Percentiles rank a stretch among this genome's conserved stretches.
These are phyloP conservation scores for Lichtheimia ramosa DNA, from an alignment of 371 early-diverging fungal genomes.

Conservation along the genomic window DNA sequence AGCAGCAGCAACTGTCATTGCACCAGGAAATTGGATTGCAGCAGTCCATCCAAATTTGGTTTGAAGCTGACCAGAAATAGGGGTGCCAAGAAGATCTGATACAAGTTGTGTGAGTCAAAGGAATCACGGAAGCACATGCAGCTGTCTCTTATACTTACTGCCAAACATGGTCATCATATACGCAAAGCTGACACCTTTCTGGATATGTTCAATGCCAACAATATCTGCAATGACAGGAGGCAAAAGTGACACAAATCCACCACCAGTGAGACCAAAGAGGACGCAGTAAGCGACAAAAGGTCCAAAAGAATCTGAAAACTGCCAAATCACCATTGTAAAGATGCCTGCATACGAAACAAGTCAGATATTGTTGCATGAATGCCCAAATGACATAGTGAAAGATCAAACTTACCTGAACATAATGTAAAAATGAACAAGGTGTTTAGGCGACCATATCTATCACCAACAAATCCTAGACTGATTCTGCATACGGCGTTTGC, in stretches of 20 bases:
- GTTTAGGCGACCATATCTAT: conserved; percentile 17
- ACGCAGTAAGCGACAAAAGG: conserved; percentile 50
- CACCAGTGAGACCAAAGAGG: conserved; percentile 46
- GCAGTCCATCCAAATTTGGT: conserved; percentile 42
- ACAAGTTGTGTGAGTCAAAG: no score
- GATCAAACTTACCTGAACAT: conserved; percentile 26
- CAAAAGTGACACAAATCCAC: conserved; percentile 45
- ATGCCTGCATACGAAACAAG: conserved; percentile 19
- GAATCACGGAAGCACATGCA: no score
- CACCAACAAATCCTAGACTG: conserved; percentile 32
- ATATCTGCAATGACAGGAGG: conserved; percentile 50
- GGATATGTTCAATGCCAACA: conserved; percentile 43
- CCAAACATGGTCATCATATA: conserved; percentile 43
- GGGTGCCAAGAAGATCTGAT: conserved; percentile 43
- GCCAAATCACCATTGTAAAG: conserved; percentile 65
- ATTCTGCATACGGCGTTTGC: conserved; percentile 20
- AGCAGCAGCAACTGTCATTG: conserved; percentile 34
- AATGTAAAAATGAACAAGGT: conserved; percentile 13
- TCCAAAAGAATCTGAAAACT: conserved; percentile 46
- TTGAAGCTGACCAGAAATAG: conserved; percentile 47
- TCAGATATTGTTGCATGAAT: background rate
- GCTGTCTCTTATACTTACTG: no score
- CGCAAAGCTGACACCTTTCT: conserved; percentile 38
- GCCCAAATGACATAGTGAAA: background rate
- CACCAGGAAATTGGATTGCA: conserved; percentile 55